Evolutionary conservation across 2,329 filamentous ascomycete species (phyloP).

Genomic region (Claviceps monticola): DNA sequence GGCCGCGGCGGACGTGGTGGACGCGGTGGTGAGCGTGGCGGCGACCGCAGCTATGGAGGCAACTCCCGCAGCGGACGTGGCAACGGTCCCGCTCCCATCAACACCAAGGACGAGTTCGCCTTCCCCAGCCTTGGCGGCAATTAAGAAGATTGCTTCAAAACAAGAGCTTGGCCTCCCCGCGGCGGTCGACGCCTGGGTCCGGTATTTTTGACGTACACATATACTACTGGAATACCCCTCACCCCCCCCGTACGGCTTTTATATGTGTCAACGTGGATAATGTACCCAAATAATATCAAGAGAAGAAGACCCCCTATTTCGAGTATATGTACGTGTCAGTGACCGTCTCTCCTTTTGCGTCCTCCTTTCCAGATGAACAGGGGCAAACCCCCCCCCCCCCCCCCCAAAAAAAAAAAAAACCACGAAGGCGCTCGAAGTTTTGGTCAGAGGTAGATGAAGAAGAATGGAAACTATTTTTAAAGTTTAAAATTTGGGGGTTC

Average conservation of each 20-base stretch:
- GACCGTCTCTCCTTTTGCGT: background rate
- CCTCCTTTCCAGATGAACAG: too few species aligned
- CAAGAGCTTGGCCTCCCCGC: background rate
- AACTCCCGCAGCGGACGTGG: slow-evolving; percentile 27
- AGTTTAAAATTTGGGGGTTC: too few species aligned
- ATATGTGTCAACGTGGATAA: slow-evolving; percentile 4
- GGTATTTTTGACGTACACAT: slow-evolving; percentile 5
- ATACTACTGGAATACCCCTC: slow-evolving; percentile 4
- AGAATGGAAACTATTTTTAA: too few species aligned
- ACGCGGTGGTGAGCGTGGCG: slow-evolving; percentile 35
- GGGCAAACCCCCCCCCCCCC: too few species aligned
- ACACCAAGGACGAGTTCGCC: slow-evolving; percentile 42
- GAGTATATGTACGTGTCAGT: background rate
- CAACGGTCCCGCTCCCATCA: slow-evolving; percentile 27
- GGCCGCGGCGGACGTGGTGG: slow-evolving; percentile 39
- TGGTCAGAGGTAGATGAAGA: background rate
- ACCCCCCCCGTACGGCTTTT: slow-evolving; percentile 1
- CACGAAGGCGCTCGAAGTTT: background rate
- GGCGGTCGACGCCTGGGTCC: background rate
- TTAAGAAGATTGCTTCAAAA: slow-evolving; percentile 21
- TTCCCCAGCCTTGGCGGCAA: slow-evolving; percentile 48
- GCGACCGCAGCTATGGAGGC: slow-evolving; percentile 30
- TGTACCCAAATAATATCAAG: slow-evolving; percentile 1
- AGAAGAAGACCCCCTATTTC: background rate
- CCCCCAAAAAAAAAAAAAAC: too few species aligned